A percentile compares a stretch with the other conserved stretches of the same genome.
Conservation (phyloP, 2,329 filamentous ascomycete genomes). For the Hypoxylon sp. region DNA sequence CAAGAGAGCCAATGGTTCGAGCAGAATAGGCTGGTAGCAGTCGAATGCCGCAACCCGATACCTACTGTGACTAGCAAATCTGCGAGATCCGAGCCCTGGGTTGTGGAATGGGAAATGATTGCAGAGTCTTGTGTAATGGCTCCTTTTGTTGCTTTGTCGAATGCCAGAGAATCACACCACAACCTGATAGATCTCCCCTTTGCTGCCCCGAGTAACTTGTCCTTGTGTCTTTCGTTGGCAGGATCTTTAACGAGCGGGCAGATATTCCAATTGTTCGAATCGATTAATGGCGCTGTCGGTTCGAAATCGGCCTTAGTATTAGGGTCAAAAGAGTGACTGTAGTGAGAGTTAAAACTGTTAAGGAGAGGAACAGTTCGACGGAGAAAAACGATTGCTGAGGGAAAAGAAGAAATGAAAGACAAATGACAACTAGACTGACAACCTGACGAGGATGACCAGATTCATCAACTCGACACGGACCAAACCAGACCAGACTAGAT, state of each 20-base stretch:
- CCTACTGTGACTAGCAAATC: constrained; percentile 36
- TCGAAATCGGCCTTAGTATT: constrained; percentile 15
- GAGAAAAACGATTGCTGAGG: constrained; percentile 24
- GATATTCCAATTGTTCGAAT: constrained; percentile 12
- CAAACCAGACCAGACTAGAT: constrained; percentile 23
- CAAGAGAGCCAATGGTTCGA: constrained; percentile 49
- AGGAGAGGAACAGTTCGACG: constrained; percentile 26
- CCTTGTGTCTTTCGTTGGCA: constrained; percentile 13
- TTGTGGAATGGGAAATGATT: constrained; percentile 44
- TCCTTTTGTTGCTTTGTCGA: constrained; percentile 25
- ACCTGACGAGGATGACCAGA: constrained; percentile 31
- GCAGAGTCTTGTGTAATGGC: constrained; percentile 31
- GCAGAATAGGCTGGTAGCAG: constrained; percentile 51
- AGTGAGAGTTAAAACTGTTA: constrained; percentile 34
- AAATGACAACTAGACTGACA: constrained; percentile 7
- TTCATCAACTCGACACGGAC: constrained; percentile 33
- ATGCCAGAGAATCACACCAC: constrained; percentile 32
- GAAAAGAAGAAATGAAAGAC: constrained; percentile 18
- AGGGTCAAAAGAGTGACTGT: constrained; percentile 44
- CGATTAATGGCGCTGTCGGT: constrained; percentile 15
- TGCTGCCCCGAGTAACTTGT: background rate
- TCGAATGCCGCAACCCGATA: constrained; percentile 50
- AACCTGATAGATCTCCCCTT: background rate
- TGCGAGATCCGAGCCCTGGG: constrained; percentile 35
- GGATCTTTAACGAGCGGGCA: constrained; percentile 7